Conservation (phyloP, 148 eudicot genomes). For the Salicornia ramosissima region DNA sequence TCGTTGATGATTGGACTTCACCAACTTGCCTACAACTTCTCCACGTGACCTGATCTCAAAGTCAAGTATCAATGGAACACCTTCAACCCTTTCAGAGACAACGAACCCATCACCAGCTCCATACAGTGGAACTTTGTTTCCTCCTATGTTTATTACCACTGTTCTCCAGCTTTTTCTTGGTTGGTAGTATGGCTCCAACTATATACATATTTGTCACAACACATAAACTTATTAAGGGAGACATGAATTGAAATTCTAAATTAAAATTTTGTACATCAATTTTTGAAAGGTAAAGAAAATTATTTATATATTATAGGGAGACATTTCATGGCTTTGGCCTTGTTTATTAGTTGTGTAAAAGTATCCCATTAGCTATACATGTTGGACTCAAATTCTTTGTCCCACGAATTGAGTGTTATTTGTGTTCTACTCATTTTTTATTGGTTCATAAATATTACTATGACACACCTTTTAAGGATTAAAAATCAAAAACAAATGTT, state of each 20-base stretch:
- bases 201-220: neutral
- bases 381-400: too few species aligned
- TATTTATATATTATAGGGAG: too few species aligned
- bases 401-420: too few species aligned
- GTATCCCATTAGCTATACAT: too few species aligned
- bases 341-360: too few species aligned
- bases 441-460: too few species aligned
- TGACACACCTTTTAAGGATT: too few species aligned
- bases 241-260: neutral
- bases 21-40: conserved; percentile 49
- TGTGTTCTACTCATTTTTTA: too few species aligned
- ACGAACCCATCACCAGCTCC: conserved; percentile 59
- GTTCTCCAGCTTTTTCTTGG: conserved; percentile 48
- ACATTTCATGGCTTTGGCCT: too few species aligned
- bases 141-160: conserved; percentile 35
- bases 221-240: too few species aligned
- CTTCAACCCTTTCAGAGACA: conserved; percentile 14
- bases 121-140: conserved; percentile 51
- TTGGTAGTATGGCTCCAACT: conserved; percentile 59
- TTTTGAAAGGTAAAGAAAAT: too few species aligned
- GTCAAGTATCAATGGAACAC: conserved; percentile 48
- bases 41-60: conserved; percentile 48
- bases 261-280: neutral
- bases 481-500: too few species aligned
- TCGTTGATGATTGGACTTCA: conserved; percentile 42